Evolutionary conservation across 2,329 filamentous ascomycete genomes (phyloP).

Genomic region (Westerdykella sp.): DNA sequence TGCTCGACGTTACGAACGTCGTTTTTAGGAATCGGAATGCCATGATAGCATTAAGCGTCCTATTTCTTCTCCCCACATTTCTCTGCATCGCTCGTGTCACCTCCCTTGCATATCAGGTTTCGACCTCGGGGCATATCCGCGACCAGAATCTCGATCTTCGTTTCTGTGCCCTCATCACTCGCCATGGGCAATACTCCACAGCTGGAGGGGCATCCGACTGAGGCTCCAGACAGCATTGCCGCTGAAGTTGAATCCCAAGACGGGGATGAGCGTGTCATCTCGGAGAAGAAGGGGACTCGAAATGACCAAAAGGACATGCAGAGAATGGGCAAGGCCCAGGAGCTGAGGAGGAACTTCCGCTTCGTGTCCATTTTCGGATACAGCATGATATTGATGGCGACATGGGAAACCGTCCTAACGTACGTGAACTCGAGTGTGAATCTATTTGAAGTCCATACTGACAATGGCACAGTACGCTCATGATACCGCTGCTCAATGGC

Average conservation of each 20-base stretch:
- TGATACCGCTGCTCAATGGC: constrained; percentile 21
- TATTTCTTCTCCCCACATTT: no score
- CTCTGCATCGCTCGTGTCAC: no score
- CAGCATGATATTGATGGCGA: constrained; percentile 7
- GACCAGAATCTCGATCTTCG: no score
- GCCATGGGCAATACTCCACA: no score
- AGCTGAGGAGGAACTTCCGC: constrained; percentile 11
- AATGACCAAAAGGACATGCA: constrained; percentile 17
- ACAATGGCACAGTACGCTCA: constrained; percentile 1
- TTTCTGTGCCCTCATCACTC: no score
- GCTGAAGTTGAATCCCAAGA: constrained; percentile 3
- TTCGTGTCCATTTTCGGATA: constrained; percentile 12
- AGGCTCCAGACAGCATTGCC: no score
- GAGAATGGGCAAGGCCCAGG: constrained; percentile 21
- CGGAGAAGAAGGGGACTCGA: constrained; percentile 8
- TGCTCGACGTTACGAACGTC: no score
- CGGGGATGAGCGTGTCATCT: constrained; percentile 1
- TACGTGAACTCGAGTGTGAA: constrained; percentile 1
- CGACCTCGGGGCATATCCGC: no score
- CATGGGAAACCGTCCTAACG: constrained; percentile 7
- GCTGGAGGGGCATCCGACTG: no score
- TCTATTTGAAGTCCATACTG: not conserved
- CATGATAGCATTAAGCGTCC: no score
- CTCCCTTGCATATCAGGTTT: no score
- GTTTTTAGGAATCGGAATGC: no score